Evolutionary conservation across 192 early-diverging fungal genomes (phyloP), one percentile per base, ranked within the genome.

Genomic region (Backusella psychrophila): DNA sequence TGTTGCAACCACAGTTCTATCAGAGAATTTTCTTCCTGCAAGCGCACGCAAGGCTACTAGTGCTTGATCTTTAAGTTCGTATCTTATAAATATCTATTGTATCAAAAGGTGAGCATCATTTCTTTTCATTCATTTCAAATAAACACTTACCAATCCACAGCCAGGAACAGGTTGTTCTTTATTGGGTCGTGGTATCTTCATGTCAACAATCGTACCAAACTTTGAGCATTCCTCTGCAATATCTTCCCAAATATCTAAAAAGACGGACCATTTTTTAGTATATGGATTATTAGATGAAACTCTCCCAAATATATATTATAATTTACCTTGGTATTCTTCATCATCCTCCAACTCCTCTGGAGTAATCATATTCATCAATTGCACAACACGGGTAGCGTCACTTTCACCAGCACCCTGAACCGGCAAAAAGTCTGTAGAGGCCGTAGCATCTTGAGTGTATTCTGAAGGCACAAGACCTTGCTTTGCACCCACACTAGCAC

Each of bases 281-380:
- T 6, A 56, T 35, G 49, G n/a, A 49, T n/a, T n/a, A n/a, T n/a
- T 56, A 3, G 17, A 56, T 17, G 26, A 33, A 5, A 46, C 26
- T 41, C 1, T 67, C 33, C 46, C 44, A 21, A 42, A 8, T 2
- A 11, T n/a, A 31, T 29, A 31, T 31, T 1, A 31, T 26, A 4
- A 21, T 39, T 68, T 84, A 94, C 93, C 94, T 82, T 90, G 81
- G 72, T 95, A 99, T 74, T 96, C 94, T 1, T 93, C 85, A 65
- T 96, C 91, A 77, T 98, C 89, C n/a, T 84, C 83, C 29, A 99
- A 88, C 76, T 99, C 97, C 59, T 91, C 90, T 23, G 85, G 83
- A 0, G 90, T 90, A 9, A 98, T 93, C 97, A 99, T 97, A 80
- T 99, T 99, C 66, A 99, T 87, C 38, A 99, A 83, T 84, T 97